A percentile compares a stretch with the other conserved stretches of the same genome.
These are phyloP conservation scores for Synchytrium microbalum DNA, from an alignment of 371 early-diverging fungal species.

Conservation along the genomic window DNA sequence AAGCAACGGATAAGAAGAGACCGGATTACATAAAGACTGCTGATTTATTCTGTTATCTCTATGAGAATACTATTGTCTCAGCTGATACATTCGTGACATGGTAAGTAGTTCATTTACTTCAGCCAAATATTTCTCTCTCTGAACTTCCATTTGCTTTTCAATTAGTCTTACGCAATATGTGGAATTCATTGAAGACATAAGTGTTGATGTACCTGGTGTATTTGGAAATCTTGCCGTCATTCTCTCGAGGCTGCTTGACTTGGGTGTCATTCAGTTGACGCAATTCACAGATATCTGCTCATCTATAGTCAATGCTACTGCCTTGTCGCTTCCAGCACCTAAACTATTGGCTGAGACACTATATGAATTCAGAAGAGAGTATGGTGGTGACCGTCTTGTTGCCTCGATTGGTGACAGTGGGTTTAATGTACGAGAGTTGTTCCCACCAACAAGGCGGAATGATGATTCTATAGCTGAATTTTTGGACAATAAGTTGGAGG, in stretches of 20 bases:
- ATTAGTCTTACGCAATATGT: slow-evolving; percentile 53
- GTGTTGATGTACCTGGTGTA: slow-evolving; percentile 72
- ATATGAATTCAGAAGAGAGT: not conserved
- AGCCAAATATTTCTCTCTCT: slow-evolving; percentile 34
- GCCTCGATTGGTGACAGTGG: not conserved
- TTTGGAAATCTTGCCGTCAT: slow-evolving; percentile 58
- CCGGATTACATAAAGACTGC: slow-evolving; percentile 47
- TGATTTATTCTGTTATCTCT: slow-evolving; percentile 17
- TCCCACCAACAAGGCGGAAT: not conserved
- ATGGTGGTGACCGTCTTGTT: not conserved
- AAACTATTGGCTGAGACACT: slow-evolving; percentile 16
- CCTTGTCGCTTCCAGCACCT: slow-evolving; percentile 20
- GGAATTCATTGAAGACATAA: slow-evolving; percentile 65
- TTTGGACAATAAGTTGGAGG: no score
- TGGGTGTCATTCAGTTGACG: slow-evolving; percentile 14
- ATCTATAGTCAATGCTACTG: slow-evolving; percentile 13
- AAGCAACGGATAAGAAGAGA: slow-evolving; percentile 50
- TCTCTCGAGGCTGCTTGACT: slow-evolving; percentile 33
- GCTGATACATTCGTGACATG: slow-evolving; percentile 13
- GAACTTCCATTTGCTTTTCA: slow-evolving; percentile 11
- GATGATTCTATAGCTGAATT: not conserved
- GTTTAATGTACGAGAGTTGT: not conserved
- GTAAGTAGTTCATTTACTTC: slow-evolving; percentile 20
- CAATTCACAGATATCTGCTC: slow-evolving; percentile 12
- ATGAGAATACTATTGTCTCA: slow-evolving; percentile 14